Evolutionary conservation across 495 filamentous ascomycete species (phyloP).

Genomic region (Terfezia claveryi): DNA sequence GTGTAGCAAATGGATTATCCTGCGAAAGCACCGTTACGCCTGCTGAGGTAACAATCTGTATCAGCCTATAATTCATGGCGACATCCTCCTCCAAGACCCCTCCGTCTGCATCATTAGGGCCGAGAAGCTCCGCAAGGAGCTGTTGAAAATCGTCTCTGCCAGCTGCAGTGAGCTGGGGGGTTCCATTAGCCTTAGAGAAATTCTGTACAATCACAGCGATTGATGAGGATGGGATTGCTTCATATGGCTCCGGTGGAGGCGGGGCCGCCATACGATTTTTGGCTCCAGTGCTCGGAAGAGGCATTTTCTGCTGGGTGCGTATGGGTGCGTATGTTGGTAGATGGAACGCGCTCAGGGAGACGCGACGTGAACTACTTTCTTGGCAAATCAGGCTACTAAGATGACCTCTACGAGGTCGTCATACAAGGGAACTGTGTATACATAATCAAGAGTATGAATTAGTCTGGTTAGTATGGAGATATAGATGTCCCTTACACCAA

Average conservation of each 20-base stretch:
- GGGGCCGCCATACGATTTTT: not conserved
- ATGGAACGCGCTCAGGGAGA: not conserved
- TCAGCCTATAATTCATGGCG: constrained; percentile 56
- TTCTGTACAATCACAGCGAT: constrained; percentile 30
- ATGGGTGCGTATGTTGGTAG: too few species aligned
- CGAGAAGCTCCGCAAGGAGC: constrained; percentile 42
- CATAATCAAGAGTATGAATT: too few species aligned
- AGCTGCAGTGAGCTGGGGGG: constrained; percentile 21
- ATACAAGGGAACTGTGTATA: too few species aligned
- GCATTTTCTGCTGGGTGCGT: not conserved
- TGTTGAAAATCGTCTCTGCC: constrained; percentile 36
- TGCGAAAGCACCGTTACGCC: constrained; percentile 42
- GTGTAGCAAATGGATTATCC: constrained; percentile 38
- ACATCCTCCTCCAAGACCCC: constrained; percentile 38
- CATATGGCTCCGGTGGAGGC: not conserved
- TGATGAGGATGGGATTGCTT: constrained; percentile 24
- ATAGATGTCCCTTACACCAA: constrained; percentile 34
- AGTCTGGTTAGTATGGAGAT: too few species aligned
- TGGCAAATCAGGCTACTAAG: not conserved
- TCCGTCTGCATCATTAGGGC: constrained; percentile 22
- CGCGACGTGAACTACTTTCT: not conserved
- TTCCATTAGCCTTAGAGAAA: constrained; percentile 21
- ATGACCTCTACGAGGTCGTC: too few species aligned
- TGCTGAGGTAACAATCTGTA: constrained; percentile 62
- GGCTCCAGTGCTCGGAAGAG: not conserved